Evolutionary conservation across 2,329 filamentous ascomycete genomes (phyloP).

Genomic region (Chalara sp.): DNA sequence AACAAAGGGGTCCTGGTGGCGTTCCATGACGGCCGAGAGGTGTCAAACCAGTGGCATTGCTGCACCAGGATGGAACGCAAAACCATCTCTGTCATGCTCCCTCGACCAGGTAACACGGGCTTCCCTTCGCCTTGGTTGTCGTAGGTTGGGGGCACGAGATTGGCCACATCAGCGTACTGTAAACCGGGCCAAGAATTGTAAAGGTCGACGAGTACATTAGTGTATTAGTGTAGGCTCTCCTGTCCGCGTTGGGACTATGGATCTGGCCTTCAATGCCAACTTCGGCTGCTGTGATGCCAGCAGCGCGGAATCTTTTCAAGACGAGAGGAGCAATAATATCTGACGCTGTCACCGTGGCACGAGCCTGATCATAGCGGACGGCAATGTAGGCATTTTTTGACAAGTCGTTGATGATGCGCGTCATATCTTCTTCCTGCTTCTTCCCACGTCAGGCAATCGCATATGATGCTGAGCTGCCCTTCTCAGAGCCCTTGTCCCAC

Average conservation of each 20-base stretch:
- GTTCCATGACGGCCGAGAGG: constrained; percentile 15
- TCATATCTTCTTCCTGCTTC: constrained; percentile 13
- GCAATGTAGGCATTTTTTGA: constrained; percentile 27
- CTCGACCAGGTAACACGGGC: constrained; percentile 14
- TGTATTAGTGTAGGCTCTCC: constrained; percentile 4
- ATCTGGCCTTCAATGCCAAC: constrained; percentile 29
- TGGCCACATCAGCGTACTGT: constrained; percentile 27
- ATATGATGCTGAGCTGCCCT: constrained; percentile 20
- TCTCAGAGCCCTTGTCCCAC: not conserved
- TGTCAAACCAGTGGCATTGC: constrained; percentile 29
- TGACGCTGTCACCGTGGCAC: constrained; percentile 31
- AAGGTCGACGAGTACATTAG: constrained; percentile 18
- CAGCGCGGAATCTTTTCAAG: not conserved
- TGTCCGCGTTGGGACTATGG: constrained; percentile 15
- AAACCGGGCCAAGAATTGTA: constrained; percentile 23
- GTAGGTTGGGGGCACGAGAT: constrained; percentile 19
- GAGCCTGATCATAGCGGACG: constrained; percentile 30
- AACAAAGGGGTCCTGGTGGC: constrained; percentile 11
- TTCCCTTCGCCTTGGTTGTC: constrained; percentile 15
- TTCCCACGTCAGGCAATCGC: constrained; percentile 17
- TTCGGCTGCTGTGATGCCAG: constrained; percentile 22
- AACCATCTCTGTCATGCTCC: constrained; percentile 13
- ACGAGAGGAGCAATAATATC: constrained; percentile 17
- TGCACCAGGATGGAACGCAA: constrained; percentile 29
- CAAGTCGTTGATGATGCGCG: constrained; percentile 13